Base-by-base conservation (phyloP, 768 basidiomycete genomes). In the Sarcodon aspratus region DNA sequence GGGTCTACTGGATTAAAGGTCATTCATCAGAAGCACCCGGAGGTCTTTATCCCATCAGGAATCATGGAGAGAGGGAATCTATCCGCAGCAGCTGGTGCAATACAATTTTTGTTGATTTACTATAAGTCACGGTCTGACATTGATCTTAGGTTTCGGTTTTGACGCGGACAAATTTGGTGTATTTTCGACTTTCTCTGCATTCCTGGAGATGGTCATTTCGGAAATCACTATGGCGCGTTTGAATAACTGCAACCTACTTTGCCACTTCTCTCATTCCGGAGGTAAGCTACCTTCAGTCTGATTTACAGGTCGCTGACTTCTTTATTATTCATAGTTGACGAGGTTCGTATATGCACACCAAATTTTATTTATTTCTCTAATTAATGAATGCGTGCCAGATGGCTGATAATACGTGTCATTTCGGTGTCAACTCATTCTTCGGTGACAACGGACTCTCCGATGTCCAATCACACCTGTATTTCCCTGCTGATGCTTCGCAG, bases 171-270 rank as follows among this genome's bases (percentile, higher is more conserved):
- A 89, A 64, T 85, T 83, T 51, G 89, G 90, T 52, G 85, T 90
- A 49, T 89, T 89, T 69, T 88, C 87, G 21, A 92, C 90, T 4
- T 93, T 93, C 69, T 86, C 85, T 45, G 89, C 90, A 3, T 93
- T 93, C 74, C 72, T 90, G 50, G 90, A 93, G 74, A 92, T 92
- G 90, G 71, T 86, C 45, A 64, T 93, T 48, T 90, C 87, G 5
- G 90, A 93, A 63, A 68, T 91, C 46, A 92, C 90, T 9, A 93
- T 92, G 90, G 90, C 90, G n/a, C 78, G 90, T 47, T 64, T 93
- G 62, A 93, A 93, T 64, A 74, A 85, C 56, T 86, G 85, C 71
- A 93, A 92, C 59, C 81, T 92, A 8, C 75, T 93, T 18, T 82
- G 74, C 58, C 90, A 93, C 67, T 93, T 91, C 69, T 91, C 88